A percentile compares a stretch with the other conserved stretches of the same genome.
Conservation (phyloP, 1,284 basidiomycete species). For the Amylostereum areolatum region DNA sequence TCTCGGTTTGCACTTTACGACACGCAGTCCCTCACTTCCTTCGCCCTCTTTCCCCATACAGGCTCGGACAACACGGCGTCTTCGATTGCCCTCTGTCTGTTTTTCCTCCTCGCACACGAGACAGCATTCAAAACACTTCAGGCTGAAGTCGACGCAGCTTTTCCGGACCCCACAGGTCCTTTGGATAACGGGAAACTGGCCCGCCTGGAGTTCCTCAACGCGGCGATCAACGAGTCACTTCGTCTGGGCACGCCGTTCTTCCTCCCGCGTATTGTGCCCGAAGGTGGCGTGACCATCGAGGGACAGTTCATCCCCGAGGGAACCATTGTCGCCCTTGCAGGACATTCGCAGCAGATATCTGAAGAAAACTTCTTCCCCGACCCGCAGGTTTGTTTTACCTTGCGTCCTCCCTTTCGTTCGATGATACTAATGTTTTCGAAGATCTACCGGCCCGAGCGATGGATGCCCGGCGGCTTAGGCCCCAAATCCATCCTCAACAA, state of each 20-base stretch:
- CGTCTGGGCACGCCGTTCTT: slow-evolving; percentile 12
- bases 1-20: background rate
- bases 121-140: slow-evolving; percentile 2
- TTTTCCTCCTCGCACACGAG: slow-evolving; percentile 6
- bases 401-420: background rate
- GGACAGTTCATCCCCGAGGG: slow-evolving; percentile 10
- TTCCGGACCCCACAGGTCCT: slow-evolving; percentile 5
- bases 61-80: slow-evolving; percentile 12
- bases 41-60: background rate
- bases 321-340: slow-evolving; percentile 11
- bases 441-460: background rate
- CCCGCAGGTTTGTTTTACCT: slow-evolving; percentile 6
- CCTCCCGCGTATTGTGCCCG: slow-evolving; percentile 11
- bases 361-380: slow-evolving; percentile 13
- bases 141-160: slow-evolving; percentile 8
- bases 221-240: slow-evolving; percentile 11
- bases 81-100: slow-evolving; percentile 4
- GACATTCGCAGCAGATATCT: slow-evolving; percentile 11
- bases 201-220: slow-evolving; percentile 10
- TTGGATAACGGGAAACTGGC: slow-evolving; percentile 2
- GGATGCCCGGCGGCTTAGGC: slow-evolving; percentile 5
- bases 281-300: slow-evolving; percentile 5
- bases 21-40: no score
- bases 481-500: background rate
- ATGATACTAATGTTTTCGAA: no score